Percentiles rank a stretch among this genome's conserved stretches.
Evolutionary conservation across 2,329 filamentous ascomycete genomes (phyloP).

Genomic region (Neonectria neomacrospora): DNA sequence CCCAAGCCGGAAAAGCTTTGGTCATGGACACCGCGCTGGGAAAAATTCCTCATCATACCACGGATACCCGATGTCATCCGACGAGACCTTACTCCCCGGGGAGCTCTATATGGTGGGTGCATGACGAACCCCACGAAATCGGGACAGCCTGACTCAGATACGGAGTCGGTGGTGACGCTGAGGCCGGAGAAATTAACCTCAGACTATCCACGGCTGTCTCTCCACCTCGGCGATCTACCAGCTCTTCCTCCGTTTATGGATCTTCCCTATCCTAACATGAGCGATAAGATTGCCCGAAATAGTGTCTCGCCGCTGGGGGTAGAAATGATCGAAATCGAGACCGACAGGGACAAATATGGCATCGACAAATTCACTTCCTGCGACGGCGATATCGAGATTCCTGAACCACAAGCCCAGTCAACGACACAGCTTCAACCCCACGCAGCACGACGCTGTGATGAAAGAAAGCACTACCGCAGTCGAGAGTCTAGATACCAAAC

Average conservation of each 20-base stretch:
- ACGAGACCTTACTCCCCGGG: slow-evolving; percentile 21
- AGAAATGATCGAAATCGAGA: not conserved
- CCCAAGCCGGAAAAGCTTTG: slow-evolving; percentile 45
- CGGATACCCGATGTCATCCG: slow-evolving; percentile 45
- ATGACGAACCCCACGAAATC: not conserved
- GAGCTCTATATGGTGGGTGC: not conserved
- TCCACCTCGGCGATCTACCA: slow-evolving; percentile 45
- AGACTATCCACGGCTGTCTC: slow-evolving; percentile 46
- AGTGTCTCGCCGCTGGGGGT: not conserved
- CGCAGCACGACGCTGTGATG: not conserved
- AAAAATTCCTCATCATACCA: slow-evolving; percentile 53
- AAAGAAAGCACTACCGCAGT: not conserved
- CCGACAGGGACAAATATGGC: not conserved
- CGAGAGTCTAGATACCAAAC: not conserved
- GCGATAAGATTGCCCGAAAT: not conserved
- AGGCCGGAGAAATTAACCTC: slow-evolving; percentile 16
- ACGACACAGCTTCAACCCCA: not conserved
- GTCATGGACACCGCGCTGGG: slow-evolving; percentile 50
- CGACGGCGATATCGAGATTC: not conserved
- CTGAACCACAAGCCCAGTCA: not conserved
- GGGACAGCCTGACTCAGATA: slow-evolving; percentile 31
- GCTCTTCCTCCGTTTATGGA: slow-evolving; percentile 44
- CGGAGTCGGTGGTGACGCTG: slow-evolving; percentile 36
- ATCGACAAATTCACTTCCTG: too few species aligned
- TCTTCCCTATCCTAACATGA: slow-evolving; percentile 21